A percentile compares a stretch with the other conserved stretches of the same genome.
These are phyloP conservation scores for Chaetomium globosum DNA, from an alignment of 2,329 filamentous ascomycete species.

Conservation along the genomic window DNA sequence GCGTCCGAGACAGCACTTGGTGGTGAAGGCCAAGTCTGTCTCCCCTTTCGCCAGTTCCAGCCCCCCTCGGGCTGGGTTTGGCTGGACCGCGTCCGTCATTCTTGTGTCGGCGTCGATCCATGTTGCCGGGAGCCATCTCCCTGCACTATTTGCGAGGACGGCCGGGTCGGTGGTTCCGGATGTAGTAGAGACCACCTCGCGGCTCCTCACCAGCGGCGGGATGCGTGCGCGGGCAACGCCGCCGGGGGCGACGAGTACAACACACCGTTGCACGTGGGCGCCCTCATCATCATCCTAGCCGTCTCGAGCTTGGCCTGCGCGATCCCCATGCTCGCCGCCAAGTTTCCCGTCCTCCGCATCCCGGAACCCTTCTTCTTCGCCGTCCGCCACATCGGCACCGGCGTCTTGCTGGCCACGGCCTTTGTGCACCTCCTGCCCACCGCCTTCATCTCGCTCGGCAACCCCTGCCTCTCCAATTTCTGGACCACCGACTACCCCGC, in stretches of 20 bases:
- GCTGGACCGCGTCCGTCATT: slow-evolving; percentile 50
- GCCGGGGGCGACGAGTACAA: slow-evolving; percentile 52
- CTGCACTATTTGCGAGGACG: slow-evolving; percentile 10
- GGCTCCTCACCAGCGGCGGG: slow-evolving; percentile 26
- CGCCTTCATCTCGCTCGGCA: slow-evolving; percentile 66
- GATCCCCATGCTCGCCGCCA: slow-evolving; percentile 58
- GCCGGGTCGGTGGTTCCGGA: slow-evolving; percentile 9
- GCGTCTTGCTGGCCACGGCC: slow-evolving; percentile 79
- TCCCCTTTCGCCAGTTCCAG: slow-evolving; percentile 39
- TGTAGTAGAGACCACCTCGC: slow-evolving; percentile 12
- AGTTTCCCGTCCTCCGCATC: slow-evolving; percentile 56
- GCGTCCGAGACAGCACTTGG: slow-evolving; percentile 41
- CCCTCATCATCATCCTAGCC: slow-evolving; percentile 54
- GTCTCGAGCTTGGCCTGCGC: slow-evolving; percentile 53
- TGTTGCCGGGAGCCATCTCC: slow-evolving; percentile 23
- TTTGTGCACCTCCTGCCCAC: slow-evolving; percentile 77
- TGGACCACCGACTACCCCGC: slow-evolving; percentile 78
- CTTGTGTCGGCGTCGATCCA: slow-evolving; percentile 36
- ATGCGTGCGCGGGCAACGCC: slow-evolving; percentile 38
- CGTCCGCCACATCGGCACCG: slow-evolving; percentile 73
- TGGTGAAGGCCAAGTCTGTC: slow-evolving; percentile 48
- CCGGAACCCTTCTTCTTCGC: slow-evolving; percentile 59
- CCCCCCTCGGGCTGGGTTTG: slow-evolving; percentile 46
- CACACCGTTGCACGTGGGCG: slow-evolving; percentile 59
- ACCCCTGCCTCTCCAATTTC: slow-evolving; percentile 73